Evolutionary conservation across 352 stramenopile genomes (phyloP).

Genomic region (Phytophthora sp.): DNA sequence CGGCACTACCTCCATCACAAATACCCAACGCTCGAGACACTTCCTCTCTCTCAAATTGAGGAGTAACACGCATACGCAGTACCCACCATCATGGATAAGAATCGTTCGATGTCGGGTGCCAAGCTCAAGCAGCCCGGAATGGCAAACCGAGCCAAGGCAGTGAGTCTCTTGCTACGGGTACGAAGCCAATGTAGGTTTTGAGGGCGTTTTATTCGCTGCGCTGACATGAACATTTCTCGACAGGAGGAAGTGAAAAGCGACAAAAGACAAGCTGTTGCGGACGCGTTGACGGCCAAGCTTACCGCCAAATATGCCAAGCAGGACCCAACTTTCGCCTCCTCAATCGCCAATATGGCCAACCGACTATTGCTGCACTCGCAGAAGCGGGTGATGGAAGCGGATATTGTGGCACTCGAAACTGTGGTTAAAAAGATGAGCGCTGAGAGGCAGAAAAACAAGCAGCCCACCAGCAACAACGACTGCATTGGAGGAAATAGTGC

Average conservation of each 20-base stretch:
- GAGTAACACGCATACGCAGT: background rate
- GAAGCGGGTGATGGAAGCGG: slow-evolving; percentile 56
- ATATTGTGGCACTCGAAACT: slow-evolving; percentile 66
- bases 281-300: slow-evolving; percentile 58
- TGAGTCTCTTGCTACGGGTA: slow-evolving; percentile 30
- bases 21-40: slow-evolving; percentile 8
- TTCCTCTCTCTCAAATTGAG: background rate
- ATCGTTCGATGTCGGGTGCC: slow-evolving; percentile 15
- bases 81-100: slow-evolving; percentile 34
- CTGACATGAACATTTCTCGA: background rate
- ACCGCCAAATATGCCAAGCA: slow-evolving; percentile 64
- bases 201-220: background rate
- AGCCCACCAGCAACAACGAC: slow-evolving; percentile 7
- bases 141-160: slow-evolving; percentile 24
- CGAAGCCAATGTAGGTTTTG: background rate
- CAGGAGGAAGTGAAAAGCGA: slow-evolving; percentile 69
- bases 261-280: slow-evolving; percentile 62
- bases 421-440: slow-evolving; percentile 72
- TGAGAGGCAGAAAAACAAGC: slow-evolving; percentile 40
- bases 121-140: slow-evolving; percentile 19
- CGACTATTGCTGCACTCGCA: slow-evolving; percentile 61
- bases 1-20: background rate
- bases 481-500: slow-evolving; percentile 4
- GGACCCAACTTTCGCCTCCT: slow-evolving; percentile 56
- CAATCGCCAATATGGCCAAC: slow-evolving; percentile 60